Base-by-base conservation (phyloP, 192 early-diverging fungal genomes). In the Diversispora epigaea region DNA sequence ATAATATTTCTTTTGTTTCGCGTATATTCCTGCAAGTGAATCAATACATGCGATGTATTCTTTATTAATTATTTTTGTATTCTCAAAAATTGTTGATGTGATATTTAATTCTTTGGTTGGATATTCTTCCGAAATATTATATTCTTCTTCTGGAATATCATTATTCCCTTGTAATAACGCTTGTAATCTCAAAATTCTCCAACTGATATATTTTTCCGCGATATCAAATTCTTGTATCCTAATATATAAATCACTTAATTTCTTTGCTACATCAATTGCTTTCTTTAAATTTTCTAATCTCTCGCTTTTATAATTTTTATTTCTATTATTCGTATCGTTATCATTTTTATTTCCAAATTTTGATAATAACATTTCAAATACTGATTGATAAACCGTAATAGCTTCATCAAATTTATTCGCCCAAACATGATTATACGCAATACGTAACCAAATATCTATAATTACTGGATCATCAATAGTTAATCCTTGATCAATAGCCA, bases 21-120 rank as follows among this genome's bases (percentile, higher is more conserved):
- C 87, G 76, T 87, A 88, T 21, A 88, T 41, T 25, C 80, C 81
- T 3, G 84, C 87, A 47, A 88, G 52, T 3, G 82, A 82, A 5
- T 77, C 71, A 1, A 75, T 55, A 6, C 77, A 68, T 40, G 68
- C 71, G 39, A 83, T 60, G 11, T 79, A 76, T 14, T 80, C 73
- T 4, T 75, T 77, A 4, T 19, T 50, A 21, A 63, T 46, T 22
- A 60, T 19, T 46, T 60, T 11, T 4, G 44, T 15, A 50, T 45
- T 32, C 6, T 50, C 19, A n/a, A 73, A 14, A 40, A 61, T 57
- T 25, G 67, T 39, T 49, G 52, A 19, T 9, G 56, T 25, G 10
- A 52, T 9, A 9, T 46, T 15, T 45, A 46, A 43, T 6, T 9
- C 8, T 55, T 39, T 15, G 4, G 4, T 32, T 44, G 11, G 43